phyloP scores from a whole-genome alignment of 495 filamentous ascomycete genomes.

The Penicillium angulare region DNA sequence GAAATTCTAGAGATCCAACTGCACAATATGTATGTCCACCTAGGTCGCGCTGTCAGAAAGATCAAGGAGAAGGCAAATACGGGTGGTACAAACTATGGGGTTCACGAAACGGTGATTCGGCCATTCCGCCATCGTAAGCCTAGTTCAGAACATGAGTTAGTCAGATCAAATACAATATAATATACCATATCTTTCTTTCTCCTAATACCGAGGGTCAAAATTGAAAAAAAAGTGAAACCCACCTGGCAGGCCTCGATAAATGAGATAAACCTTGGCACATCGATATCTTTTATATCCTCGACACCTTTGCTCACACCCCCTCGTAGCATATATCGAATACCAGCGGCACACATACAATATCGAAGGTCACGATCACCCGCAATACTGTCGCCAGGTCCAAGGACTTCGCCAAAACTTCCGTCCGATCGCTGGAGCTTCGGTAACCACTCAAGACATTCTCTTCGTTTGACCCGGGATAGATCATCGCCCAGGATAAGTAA shows the following conservation, averaged over 20 bases:
- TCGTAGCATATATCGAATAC: constrained; percentile 77
- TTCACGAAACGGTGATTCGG: constrained; percentile 77
- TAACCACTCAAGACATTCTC: constrained; percentile 70
- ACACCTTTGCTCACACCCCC: constrained; percentile 53
- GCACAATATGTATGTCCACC: constrained; percentile 89
- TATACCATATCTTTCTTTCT: not conserved
- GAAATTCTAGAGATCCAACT: constrained; percentile 68
- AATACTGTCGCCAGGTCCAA: constrained; percentile 58
- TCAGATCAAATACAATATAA: not conserved
- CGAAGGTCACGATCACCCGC: constrained; percentile 80
- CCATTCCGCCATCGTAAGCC: constrained; percentile 90
- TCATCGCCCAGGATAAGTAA: constrained; percentile 76
- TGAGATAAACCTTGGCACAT: constrained; percentile 63
- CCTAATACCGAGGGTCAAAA: no score
- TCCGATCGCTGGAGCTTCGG: constrained; percentile 73
- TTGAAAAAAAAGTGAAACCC: constrained; percentile 22
- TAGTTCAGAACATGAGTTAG: constrained; percentile 31
- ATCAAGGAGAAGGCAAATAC: constrained; percentile 1
- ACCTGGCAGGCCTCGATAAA: constrained; percentile 75
- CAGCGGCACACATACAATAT: constrained; percentile 79
- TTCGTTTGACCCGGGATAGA: constrained; percentile 63
- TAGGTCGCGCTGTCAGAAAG: constrained; percentile 34
- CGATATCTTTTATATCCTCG: constrained; percentile 67
- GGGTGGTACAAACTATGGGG: constrained; percentile 68
- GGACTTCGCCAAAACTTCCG: constrained; percentile 87